Evolutionary conservation across 768 basidiomycete genomes (phyloP).

Genomic region (Xerocomellus intermedius): DNA sequence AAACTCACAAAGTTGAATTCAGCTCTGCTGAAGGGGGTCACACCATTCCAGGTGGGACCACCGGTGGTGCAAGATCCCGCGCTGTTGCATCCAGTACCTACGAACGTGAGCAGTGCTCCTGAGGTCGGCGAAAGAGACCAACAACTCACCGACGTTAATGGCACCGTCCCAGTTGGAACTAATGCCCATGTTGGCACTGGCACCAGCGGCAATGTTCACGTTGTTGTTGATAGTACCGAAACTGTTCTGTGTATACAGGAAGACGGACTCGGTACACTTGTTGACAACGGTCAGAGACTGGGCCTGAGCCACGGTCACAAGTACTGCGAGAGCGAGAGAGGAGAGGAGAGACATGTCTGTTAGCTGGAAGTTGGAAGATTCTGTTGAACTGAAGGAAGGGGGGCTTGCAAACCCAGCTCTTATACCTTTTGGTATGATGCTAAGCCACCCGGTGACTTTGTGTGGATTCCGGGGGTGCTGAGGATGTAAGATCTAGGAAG

Average conservation of each 20-base stretch:
- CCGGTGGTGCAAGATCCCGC: slow-evolving; percentile 29
- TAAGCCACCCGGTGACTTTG: not conserved
- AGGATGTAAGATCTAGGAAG: not conserved
- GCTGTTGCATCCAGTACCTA: slow-evolving; percentile 30
- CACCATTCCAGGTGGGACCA: slow-evolving; percentile 30
- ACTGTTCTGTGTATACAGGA: slow-evolving; percentile 32
- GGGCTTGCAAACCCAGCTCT: not conserved
- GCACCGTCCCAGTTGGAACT: slow-evolving; percentile 34
- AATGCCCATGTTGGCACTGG: slow-evolving; percentile 28
- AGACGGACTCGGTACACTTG: slow-evolving; percentile 25
- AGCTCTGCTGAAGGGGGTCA: slow-evolving; percentile 32
- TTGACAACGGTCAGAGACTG: slow-evolving; percentile 31
- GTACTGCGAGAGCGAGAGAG: slow-evolving; percentile 17
- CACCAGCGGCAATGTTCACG: slow-evolving; percentile 23
- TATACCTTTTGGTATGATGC: slow-evolving; percentile 11
- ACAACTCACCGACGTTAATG: slow-evolving; percentile 27
- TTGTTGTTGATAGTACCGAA: slow-evolving; percentile 28
- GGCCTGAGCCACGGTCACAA: slow-evolving; percentile 23
- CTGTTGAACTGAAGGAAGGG: slow-evolving; percentile 1
- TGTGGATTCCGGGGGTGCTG: not conserved
- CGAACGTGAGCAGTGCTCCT: slow-evolving; percentile 3
- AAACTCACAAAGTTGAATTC: slow-evolving; percentile 32
- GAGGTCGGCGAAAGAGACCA: not conserved
- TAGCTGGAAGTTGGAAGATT: not conserved
- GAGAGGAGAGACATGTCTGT: slow-evolving; percentile 23